Evolutionary conservation across 1,284 basidiomycete species (phyloP), one percentile per base, ranked within the genome.

Genomic region (Heterobasidion occidentale): DNA sequence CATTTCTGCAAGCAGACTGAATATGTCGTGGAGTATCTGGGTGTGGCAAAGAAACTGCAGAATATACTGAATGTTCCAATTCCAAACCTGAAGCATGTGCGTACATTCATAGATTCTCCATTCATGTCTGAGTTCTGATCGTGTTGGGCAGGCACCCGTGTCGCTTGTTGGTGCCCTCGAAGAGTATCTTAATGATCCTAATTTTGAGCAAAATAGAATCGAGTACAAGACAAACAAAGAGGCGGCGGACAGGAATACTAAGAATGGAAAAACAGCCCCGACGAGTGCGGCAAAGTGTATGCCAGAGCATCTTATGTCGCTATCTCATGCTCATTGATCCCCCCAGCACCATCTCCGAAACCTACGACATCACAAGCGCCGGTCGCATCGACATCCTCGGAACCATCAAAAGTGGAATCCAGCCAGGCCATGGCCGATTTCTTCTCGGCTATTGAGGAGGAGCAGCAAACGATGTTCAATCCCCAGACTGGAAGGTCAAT

Each of bases 1-100:
- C 84, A 89, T 60, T 99, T 99, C 72, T 97, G 94, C 74, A 86
- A 84, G 59, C 94, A 99, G 70, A 95, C 96, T 0, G 94, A 98
- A 68, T 80, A 80, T 53, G 94, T 98, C 2, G 93, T 98, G 5
- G 94, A 98, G 66, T 99, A 88, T 67, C 81, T 99, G 20, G 86
- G 86, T n/a, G 86, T 96, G 35, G 94, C 96, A 7, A 90, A 86
- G 72, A 95, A 96, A 68, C 76, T 98, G 45, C 90, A 97, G 67
- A 93, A 95, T 67, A 75, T 98, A 27, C 77, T 98, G 59, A 96
- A 96, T 63, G 89, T 99, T 12, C 85, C 92, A 1, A 90, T 99
- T 54, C 97, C 97, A 1, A 95, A 93, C 66, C 74, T 99, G 60
- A 93, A 93, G 71, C 95, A 98, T 74, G 92, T 90, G 61, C 61